Evolutionary conservation across 306 rosid genomes (phyloP).

Genomic region (Dicorynia guianensis): DNA sequence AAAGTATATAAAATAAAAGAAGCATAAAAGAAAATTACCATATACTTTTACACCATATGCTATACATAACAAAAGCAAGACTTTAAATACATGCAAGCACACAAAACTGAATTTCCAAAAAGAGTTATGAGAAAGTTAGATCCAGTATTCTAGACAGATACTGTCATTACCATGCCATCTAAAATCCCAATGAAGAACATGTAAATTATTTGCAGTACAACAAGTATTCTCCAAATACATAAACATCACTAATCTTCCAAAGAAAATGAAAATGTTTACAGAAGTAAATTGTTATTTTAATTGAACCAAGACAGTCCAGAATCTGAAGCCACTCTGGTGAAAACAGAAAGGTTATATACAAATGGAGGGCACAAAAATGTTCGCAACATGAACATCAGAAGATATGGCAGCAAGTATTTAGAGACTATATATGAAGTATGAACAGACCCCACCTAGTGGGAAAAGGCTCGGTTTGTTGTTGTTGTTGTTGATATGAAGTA

Average conservation of each 20-base stretch:
- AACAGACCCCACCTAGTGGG: too few species aligned
- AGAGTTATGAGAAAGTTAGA: background rate
- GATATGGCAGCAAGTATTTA: background rate
- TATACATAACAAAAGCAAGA: slow-evolving; percentile 13
- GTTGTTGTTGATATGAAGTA: too few species aligned
- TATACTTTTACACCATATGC: slow-evolving; percentile 4
- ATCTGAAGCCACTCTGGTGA: background rate
- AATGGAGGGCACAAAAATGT: background rate
- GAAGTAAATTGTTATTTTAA: background rate
- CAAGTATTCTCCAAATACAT: background rate
- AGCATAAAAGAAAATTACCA: slow-evolving; percentile 1
- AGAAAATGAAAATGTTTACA: slow-evolving; percentile 14
- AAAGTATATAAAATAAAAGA: slow-evolving; percentile 6
- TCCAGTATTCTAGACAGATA: background rate
- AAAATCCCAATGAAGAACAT: background rate
- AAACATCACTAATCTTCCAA: background rate
- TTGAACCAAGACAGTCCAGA: background rate
- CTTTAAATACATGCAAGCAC: background rate
- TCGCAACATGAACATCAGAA: background rate
- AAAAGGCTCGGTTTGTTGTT: too few species aligned
- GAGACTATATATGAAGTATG: slow-evolving; percentile 1
- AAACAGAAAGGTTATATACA: slow-evolving; percentile 14
- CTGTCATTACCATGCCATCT: background rate
- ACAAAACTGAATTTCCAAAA: slow-evolving; percentile 1
- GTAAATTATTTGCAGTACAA: background rate